Conservation (phyloP, 768 basidiomycete genomes). For the Lentinula edodes region DNA sequence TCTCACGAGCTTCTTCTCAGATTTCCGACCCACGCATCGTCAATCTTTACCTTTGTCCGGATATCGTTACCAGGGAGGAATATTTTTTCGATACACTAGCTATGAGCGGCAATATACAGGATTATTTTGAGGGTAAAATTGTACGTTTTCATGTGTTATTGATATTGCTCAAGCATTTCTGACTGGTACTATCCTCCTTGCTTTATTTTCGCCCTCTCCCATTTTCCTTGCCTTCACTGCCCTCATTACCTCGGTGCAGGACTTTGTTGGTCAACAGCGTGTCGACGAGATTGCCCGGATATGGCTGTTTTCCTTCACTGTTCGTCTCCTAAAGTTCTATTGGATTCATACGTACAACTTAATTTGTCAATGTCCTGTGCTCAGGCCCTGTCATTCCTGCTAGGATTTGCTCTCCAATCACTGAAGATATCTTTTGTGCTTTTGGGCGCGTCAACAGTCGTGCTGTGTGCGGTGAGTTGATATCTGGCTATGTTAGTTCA, state of each 20-base stretch:
- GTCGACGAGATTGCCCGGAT: constrained; percentile 43
- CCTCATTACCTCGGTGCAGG: constrained; percentile 26
- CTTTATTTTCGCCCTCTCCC: not conserved
- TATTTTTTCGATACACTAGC: not conserved
- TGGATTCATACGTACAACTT: not conserved
- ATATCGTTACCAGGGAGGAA: too few species aligned
- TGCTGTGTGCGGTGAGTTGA: constrained; percentile 37
- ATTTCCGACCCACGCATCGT: too few species aligned
- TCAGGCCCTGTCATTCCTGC: constrained; percentile 49
- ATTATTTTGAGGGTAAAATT: constrained; percentile 35
- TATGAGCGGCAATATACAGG: constrained; percentile 21
- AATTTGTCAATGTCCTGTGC: not conserved
- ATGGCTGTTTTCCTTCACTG: constrained; percentile 41
- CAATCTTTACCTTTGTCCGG: too few species aligned
- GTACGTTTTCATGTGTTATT: constrained; percentile 18
- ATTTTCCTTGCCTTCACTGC: too few species aligned
- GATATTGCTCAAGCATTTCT: not conserved
- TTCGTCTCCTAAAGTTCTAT: constrained; percentile 14
- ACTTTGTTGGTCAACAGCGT: constrained; percentile 55
- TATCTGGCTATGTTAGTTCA: not conserved
- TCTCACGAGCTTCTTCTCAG: too few species aligned
- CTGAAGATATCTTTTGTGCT: constrained; percentile 46
- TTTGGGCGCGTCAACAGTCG: constrained; percentile 33
- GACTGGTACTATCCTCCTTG: not conserved
- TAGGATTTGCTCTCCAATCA: constrained; percentile 54